Conservation (phyloP, 140 eudicot genomes). For the Cichorium intybus region DNA sequence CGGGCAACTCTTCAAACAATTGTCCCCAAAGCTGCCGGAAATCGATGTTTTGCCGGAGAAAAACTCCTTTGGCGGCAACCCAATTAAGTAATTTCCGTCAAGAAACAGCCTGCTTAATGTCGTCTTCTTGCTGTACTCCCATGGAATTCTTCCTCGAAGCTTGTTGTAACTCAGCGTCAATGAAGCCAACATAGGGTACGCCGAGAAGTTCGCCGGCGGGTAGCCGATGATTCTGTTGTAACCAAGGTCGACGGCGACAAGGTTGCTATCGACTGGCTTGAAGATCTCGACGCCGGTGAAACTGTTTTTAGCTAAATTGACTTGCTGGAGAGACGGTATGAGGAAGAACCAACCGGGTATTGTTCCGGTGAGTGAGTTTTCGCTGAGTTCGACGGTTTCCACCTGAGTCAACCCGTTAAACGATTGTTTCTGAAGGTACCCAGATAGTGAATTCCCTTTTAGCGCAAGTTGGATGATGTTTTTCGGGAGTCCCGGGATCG, state of each 20-base stretch:
- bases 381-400: constrained; percentile 71
- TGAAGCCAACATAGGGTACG: constrained; percentile 52
- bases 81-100: constrained; percentile 79
- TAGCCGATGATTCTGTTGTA: constrained; percentile 58
- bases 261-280: constrained; percentile 50
- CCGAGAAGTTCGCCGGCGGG: constrained; percentile 52
- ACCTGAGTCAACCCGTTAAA: constrained; percentile 57
- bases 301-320: constrained; percentile 67
- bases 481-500: constrained; percentile 62
- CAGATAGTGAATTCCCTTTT: constrained; percentile 60
- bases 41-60: constrained; percentile 48
- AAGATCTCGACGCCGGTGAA: constrained; percentile 56
- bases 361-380: constrained; percentile 65
- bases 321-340: constrained; percentile 68
- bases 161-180: constrained; percentile 70
- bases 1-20: constrained; percentile 75
- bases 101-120: constrained; percentile 61
- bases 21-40: constrained; percentile 93
- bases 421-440: constrained; percentile 36
- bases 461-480: constrained; percentile 53
- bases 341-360: constrained; percentile 64
- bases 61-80: constrained; percentile 68
- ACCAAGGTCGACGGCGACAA: constrained; percentile 79
- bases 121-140: constrained; percentile 48
- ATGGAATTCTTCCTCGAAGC: constrained; percentile 76